Evolutionary conservation across 495 filamentous ascomycete genomes (phyloP).

Genomic region (Xylaria venustula): DNA sequence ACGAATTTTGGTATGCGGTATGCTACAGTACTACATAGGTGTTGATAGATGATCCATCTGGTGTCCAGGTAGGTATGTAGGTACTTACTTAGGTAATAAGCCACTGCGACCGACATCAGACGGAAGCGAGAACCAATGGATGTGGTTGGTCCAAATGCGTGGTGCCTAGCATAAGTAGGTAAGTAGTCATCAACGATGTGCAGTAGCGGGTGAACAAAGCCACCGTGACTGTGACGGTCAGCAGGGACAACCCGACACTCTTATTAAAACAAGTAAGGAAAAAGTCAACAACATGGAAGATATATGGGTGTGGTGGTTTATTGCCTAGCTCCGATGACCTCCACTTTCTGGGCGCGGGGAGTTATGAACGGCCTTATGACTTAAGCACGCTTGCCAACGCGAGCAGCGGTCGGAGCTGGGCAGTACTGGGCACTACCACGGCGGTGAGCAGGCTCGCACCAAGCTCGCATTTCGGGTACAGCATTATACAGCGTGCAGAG

Average conservation of each 20-base stretch:
- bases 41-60: too few species aligned
- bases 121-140: not conserved
- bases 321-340: constrained; percentile 28
- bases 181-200: constrained; percentile 11
- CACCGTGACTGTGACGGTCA: constrained; percentile 19
- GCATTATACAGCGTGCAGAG: constrained; percentile 9
- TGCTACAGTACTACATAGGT: too few species aligned
- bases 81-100: not conserved
- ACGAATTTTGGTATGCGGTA: not conserved
- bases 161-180: not conserved
- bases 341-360: constrained; percentile 11
- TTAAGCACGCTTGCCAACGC: constrained; percentile 26
- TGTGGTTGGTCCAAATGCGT: constrained; percentile 6
- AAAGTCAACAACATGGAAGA: constrained; percentile 4
- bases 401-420: not conserved
- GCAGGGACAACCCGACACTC: constrained; percentile 16
- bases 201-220: constrained; percentile 11
- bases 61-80: not conserved
- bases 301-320: constrained; percentile 1
- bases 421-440: not conserved
- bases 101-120: not conserved
- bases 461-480: constrained; percentile 12
- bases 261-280: too few species aligned
- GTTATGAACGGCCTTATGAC: constrained; percentile 24
- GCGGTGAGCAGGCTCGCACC: constrained; percentile 10